Evolutionary conservation across 768 basidiomycete genomes (phyloP), one percentile per base, ranked within the genome.

Genomic region (Trametopsis cervina): DNA sequence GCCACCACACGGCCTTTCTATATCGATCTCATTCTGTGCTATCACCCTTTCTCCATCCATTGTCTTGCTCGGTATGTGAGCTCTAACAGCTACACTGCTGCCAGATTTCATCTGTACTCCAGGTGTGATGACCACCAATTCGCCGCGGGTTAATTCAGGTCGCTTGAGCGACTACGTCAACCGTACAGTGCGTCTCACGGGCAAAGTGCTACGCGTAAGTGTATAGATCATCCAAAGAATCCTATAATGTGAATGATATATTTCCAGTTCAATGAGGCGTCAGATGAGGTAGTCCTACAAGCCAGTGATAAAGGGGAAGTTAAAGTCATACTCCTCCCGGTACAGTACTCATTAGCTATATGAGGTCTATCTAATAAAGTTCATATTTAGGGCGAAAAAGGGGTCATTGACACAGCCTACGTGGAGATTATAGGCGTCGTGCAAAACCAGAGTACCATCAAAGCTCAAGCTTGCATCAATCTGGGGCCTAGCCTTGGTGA

Each of bases 101-200:
- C n/a, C n/a, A n/a, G n/a, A n/a, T n/a, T n/a, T n/a, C n/a, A n/a
- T n/a, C n/a, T n/a, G n/a, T n/a, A n/a, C n/a, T n/a, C n/a, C n/a
- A n/a, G n/a, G n/a, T n/a, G n/a, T n/a, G n/a, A n/a, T n/a, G n/a
- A n/a, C n/a, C n/a, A n/a, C n/a, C 12, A 7, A n/a, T 11, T 36
- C 48, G 12, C 48, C 48, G 2, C 48, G 29, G 27, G 48, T 49
- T n/a, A 49, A 49, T 33, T 37, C 40, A 15, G 48, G 40, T 37
- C 48, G 48, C 17, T 17, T 49, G 24, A 22, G 26, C 2, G 48
- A 49, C 24, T 49, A 36, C 15, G 12, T 15, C 18, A 7, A 18
- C n/a, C 26, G 40, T 5, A 42, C 20, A 10, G 48, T 49, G 10
- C 26, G 48, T 15, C 12, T 49, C 13, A 12, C 36, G 3, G 40